A percentile compares a stretch with the other conserved stretches of the same genome.
Conservation (phyloP, 2,329 filamentous ascomycete genomes). For the Trichoderma gracile region DNA sequence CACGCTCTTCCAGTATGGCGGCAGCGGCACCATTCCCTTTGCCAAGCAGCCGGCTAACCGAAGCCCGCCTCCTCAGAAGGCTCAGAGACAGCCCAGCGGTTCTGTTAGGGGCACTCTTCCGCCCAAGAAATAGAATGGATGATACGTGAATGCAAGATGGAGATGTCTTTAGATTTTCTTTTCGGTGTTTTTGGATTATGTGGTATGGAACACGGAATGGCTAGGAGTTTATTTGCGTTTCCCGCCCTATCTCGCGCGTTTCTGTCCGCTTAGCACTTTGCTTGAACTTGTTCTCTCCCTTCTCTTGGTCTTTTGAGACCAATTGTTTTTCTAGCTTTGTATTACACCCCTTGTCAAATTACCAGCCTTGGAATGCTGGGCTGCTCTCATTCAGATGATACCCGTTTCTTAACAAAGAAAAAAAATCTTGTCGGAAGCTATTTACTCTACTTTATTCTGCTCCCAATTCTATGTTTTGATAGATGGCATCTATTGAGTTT, state of each 20-base stretch:
- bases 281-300: constrained; percentile 3
- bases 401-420: constrained; percentile 28
- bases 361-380: constrained; percentile 20
- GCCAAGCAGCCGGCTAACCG: constrained; percentile 32
- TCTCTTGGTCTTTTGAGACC: constrained; percentile 4
- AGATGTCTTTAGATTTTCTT: constrained; percentile 4
- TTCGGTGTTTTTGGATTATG: not conserved
- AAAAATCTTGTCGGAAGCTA: constrained; percentile 13
- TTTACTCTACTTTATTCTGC: constrained; percentile 1
- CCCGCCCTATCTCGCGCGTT: not conserved
- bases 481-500: not conserved
- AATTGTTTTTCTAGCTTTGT: constrained; percentile 27
- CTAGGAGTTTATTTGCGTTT: constrained; percentile 10
- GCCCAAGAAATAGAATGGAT: constrained; percentile 9
- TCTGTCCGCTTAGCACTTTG: constrained; percentile 7
- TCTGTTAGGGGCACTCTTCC: not conserved
- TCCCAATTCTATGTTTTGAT: not conserved
- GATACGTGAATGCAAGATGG: not conserved
- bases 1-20: constrained; percentile 43
- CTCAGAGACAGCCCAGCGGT: constrained; percentile 8
- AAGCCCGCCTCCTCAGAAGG: constrained; percentile 5
- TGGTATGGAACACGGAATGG: constrained; percentile 8
- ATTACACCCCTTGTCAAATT: constrained; percentile 1
- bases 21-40: constrained; percentile 52
- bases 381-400: constrained; percentile 31